Evolutionary conservation across 139 green algal species (phyloP).

Genomic region (Chlorella vulgaris): DNA sequence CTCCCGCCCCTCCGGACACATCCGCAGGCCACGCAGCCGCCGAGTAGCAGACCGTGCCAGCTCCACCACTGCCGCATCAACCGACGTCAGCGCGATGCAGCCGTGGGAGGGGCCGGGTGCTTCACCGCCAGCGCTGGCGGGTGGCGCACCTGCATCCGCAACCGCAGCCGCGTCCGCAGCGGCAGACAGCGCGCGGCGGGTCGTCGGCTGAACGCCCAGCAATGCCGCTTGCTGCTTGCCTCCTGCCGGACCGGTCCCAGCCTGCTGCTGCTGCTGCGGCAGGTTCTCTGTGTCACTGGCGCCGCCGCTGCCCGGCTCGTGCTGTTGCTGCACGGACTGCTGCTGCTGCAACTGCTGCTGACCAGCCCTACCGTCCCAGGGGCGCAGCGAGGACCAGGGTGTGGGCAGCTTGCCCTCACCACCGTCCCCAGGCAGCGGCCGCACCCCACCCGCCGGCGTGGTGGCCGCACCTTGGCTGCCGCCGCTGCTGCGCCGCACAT

Average conservation of each 20-base stretch:
- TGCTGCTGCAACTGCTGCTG: conserved; percentile 5
- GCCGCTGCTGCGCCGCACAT: conserved; percentile 8
- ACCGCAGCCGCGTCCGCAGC: not conserved
- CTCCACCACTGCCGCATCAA: conserved; percentile 12
- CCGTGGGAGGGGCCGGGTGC: conserved; percentile 11
- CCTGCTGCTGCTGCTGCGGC: not conserved
- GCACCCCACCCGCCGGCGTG: not conserved
- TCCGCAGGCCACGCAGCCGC: conserved; percentile 34
- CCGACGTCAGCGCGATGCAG: conserved; percentile 34
- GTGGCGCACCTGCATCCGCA: not conserved
- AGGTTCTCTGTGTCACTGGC: too few relatives aligned
- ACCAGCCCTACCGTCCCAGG: conserved; percentile 26
- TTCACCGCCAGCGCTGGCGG: not conserved
- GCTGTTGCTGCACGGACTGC: conserved; percentile 20
- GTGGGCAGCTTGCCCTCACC: conserved; percentile 26
- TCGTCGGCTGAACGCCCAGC: too few relatives aligned
- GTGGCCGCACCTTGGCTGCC: not conserved
- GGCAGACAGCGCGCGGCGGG: not conserved
- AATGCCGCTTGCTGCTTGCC: conserved; percentile 10
- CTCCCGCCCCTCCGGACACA: conserved; percentile 48
- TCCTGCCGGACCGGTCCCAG: not conserved
- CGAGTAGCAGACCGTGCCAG: conserved; percentile 25
- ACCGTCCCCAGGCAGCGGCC: not conserved
- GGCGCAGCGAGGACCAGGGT: conserved; percentile 35
- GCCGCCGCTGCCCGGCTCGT: too few relatives aligned